Conservation (phyloP, 345 rosid species). For the Melaleuca quinquenervia region DNA sequence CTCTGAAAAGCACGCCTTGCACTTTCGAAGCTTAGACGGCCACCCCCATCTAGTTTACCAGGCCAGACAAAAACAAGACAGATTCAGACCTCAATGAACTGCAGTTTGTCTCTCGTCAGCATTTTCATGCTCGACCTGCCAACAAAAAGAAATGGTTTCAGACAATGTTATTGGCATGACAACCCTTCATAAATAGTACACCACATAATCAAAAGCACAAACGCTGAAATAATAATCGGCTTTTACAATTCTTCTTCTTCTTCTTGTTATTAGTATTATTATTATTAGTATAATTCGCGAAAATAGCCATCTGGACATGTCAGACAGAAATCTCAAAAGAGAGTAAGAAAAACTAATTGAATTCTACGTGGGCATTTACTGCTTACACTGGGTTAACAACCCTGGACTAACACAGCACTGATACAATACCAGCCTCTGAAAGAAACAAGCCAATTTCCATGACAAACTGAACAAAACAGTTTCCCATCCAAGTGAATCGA, state of each 20-base stretch:
- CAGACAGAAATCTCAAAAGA: background rate
- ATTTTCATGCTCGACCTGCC: slow-evolving; percentile 57
- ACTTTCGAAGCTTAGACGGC: background rate
- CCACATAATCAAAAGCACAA: background rate
- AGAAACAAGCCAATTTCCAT: background rate
- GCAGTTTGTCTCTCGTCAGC: slow-evolving; percentile 29
- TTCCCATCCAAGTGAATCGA: background rate
- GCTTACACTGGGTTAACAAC: background rate
- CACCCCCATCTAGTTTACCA: background rate
- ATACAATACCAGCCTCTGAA: background rate
- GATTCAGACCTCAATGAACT: slow-evolving; percentile 6
- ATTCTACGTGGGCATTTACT: background rate
- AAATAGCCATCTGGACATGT: background rate
- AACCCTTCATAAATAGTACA: background rate
- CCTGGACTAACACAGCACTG: background rate
- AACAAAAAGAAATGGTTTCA: background rate
- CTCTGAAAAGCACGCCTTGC: background rate
- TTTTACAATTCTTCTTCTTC: background rate
- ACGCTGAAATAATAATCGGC: background rate
- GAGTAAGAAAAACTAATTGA: background rate
- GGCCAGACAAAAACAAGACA: background rate
- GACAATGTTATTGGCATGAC: background rate
- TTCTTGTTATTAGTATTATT: background rate
- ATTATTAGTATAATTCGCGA: background rate
- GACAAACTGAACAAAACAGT: background rate